Conservation (phyloP, 164 flowering plant species). For the Nelumbo lutea region DNA sequence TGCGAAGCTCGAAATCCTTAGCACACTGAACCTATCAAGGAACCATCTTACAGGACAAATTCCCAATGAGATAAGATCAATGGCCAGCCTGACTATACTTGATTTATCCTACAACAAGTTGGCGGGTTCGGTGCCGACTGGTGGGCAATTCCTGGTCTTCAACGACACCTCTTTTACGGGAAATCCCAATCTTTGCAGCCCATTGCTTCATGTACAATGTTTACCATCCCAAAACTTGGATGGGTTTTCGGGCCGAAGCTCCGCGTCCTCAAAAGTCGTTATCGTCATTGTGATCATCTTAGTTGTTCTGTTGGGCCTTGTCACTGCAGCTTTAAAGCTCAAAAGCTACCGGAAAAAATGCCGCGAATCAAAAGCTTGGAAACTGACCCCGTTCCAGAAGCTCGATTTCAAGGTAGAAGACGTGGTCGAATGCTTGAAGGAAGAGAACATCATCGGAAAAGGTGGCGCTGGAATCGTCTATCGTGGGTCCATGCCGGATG, state of each 20-base stretch:
- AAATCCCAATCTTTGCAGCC: constrained; percentile 66
- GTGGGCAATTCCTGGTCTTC: constrained; percentile 62
- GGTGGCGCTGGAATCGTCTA: constrained; percentile 95
- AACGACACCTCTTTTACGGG: constrained; percentile 54
- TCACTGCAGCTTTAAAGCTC: constrained; percentile 12
- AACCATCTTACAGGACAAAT: constrained; percentile 58
- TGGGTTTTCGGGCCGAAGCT: neutral
- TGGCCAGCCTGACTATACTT: constrained; percentile 57
- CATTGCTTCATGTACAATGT: constrained; percentile 24
- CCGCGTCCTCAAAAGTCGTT: constrained; percentile 13
- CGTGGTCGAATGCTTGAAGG: constrained; percentile 71
- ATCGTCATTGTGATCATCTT: constrained; percentile 23
- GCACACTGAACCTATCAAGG: constrained; percentile 50
- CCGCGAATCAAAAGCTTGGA: constrained; percentile 51
- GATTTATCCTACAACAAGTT: constrained; percentile 74
- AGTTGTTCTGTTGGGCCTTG: constrained; percentile 12
- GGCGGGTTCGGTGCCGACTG: constrained; percentile 50
- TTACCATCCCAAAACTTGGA: neutral
- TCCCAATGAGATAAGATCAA: constrained; percentile 46
- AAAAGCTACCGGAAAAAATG: constrained; percentile 19
- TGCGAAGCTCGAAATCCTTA: constrained; percentile 29
- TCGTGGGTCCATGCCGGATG: constrained; percentile 76
- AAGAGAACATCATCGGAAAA: constrained; percentile 88
- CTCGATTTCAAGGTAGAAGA: constrained; percentile 71
- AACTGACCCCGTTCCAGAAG: constrained; percentile 72